These are phyloP conservation scores for Ophiobolus disseminans DNA, from an alignment of 2,329 filamentous ascomycete species.

Conservation along the genomic window DNA sequence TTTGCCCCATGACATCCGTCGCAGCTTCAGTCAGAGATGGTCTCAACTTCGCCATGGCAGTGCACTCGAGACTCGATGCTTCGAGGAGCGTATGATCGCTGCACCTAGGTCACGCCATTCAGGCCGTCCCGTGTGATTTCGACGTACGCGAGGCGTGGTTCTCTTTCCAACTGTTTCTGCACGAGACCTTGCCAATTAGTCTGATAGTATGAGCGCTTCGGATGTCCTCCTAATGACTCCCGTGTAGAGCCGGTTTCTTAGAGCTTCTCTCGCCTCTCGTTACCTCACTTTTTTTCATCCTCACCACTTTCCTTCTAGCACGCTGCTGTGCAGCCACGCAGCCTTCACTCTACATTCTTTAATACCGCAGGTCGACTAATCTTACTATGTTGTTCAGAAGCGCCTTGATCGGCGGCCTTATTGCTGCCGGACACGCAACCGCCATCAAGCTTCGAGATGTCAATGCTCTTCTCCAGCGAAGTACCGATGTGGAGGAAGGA, in stretches of 20 bases:
- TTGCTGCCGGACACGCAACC: constrained; percentile 42
- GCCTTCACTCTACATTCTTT: constrained; percentile 37
- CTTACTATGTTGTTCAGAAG: constrained; percentile 42
- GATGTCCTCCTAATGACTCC: constrained; percentile 35
- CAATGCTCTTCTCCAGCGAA: constrained; percentile 37
- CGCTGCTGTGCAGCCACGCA: constrained; percentile 48
- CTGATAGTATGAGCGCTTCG: constrained; percentile 29
- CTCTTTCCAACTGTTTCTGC: constrained; percentile 12
- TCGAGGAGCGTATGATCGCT: constrained; percentile 34
- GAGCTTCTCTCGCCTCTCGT: constrained; percentile 31
- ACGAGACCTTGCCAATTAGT: constrained; percentile 27
- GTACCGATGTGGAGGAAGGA: constrained; percentile 40
- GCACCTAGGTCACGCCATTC: constrained; percentile 41
- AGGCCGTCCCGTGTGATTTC: constrained; percentile 23
- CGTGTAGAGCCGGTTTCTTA: constrained; percentile 39
- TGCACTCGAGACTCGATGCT: constrained; percentile 35
- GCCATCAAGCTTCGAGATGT: constrained; percentile 34
- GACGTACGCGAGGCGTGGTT: constrained; percentile 26
- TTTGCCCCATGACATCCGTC: constrained; percentile 33
- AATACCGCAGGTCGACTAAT: constrained; percentile 46
- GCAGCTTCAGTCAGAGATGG: constrained; percentile 40
- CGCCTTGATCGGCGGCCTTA: constrained; percentile 38
- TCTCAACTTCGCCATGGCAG: constrained; percentile 43
- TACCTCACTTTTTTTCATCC: constrained; percentile 35
- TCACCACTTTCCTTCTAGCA: constrained; percentile 37